A percentile compares a stretch with the other conserved stretches of the same genome.
phyloP scores from a whole-genome alignment of 495 filamentous ascomycete species.

The Astrothelium subdiscretum region DNA sequence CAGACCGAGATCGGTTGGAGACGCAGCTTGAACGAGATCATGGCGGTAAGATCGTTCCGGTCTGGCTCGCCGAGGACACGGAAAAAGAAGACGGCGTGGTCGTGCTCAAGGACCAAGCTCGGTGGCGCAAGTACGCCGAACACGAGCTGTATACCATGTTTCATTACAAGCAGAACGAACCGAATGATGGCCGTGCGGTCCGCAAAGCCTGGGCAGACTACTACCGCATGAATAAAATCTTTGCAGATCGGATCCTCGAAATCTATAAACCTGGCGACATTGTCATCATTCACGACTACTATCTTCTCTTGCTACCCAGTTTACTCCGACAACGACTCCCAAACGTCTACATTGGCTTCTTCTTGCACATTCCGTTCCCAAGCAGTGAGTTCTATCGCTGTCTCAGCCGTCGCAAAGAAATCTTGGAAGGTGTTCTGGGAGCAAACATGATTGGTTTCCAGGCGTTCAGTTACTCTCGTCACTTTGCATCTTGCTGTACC shows the following conservation, averaged over 20 bases:
- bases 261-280: constrained; percentile 84
- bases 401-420: constrained; percentile 71
- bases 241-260: constrained; percentile 73
- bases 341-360: constrained; percentile 82
- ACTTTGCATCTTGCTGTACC: constrained; percentile 86
- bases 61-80: constrained; percentile 69
- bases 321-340: constrained; percentile 71
- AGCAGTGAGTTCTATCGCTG: constrained; percentile 88
- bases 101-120: constrained; percentile 59
- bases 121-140: constrained; percentile 84
- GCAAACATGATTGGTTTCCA: constrained; percentile 90
- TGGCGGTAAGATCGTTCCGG: constrained; percentile 59
- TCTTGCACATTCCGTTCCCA: constrained; percentile 83
- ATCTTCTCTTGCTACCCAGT: constrained; percentile 74
- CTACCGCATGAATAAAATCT: constrained; percentile 72
- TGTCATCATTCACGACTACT: constrained; percentile 84
- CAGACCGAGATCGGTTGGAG: constrained; percentile 60
- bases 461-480: constrained; percentile 80
- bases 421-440: constrained; percentile 76
- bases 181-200: constrained; percentile 69
- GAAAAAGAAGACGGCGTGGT: constrained; percentile 52
- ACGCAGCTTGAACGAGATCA: constrained; percentile 53
- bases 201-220: constrained; percentile 84
- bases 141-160: constrained; percentile 79
- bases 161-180: constrained; percentile 87